Evolutionary conservation across 257 asterid genomes (phyloP).

Genomic region (Petunia axillaris): DNA sequence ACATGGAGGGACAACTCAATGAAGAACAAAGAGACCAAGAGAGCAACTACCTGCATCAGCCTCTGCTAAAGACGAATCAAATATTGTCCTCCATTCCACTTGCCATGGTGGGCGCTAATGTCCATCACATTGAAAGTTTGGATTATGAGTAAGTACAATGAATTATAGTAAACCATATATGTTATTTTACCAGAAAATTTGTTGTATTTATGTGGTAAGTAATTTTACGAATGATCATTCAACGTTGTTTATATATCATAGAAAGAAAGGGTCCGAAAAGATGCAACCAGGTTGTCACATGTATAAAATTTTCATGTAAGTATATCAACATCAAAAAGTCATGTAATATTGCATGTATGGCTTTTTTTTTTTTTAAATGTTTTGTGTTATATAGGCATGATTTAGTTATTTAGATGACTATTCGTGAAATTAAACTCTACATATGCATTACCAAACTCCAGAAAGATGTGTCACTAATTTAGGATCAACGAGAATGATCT

Average conservation of each 20-base stretch:
- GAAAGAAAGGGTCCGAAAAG: no score
- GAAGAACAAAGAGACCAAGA: conserved; percentile 58
- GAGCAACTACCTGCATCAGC: conserved; percentile 59
- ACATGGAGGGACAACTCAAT: conserved; percentile 39
- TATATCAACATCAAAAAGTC: no score
- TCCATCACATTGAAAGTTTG: conserved; percentile 82
- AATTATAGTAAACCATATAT: background rate
- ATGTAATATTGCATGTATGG: no score
- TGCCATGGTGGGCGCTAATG: conserved; percentile 31
- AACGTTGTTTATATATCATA: no score
- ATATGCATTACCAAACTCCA: no score
- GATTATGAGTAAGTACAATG: conserved; percentile 78
- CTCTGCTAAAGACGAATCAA: conserved; percentile 62
- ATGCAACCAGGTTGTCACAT: no score
- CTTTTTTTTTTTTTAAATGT: no score
- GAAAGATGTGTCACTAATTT: background rate
- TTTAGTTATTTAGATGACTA: background rate
- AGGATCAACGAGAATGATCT: conserved; percentile 92
- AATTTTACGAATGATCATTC: no score
- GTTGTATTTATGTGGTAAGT: background rate
- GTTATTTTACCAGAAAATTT: background rate
- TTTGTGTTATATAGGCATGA: no score
- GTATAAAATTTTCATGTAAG: no score
- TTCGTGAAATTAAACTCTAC: no score
- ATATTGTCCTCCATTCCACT: conserved; percentile 60